These are phyloP conservation scores for Backusella liffmaniae DNA, from an alignment of 192 early-diverging fungal genomes.

Conservation along the genomic window DNA sequence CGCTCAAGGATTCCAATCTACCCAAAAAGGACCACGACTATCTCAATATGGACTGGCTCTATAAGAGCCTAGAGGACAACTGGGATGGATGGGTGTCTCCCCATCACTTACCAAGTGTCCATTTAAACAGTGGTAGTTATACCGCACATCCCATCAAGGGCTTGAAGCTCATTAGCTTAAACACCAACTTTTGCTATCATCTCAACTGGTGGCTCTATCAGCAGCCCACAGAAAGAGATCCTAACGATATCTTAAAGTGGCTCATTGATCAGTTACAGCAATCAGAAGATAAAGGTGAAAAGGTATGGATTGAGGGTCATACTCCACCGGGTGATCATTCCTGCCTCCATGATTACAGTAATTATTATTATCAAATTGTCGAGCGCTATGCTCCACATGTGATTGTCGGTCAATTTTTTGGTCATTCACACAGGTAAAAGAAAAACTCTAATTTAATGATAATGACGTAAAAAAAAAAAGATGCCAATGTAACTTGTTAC, in stretches of 20 bases:
- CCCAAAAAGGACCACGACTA: conserved; percentile 12
- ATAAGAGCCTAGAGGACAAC: conserved; percentile 41
- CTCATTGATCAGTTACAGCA: conserved; percentile 45
- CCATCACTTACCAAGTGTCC: conserved; percentile 22
- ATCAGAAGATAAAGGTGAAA: conserved; percentile 50
- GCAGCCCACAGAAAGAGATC: conserved; percentile 34
- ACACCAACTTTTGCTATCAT: conserved; percentile 62
- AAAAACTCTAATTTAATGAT: no score
- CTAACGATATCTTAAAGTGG: conserved; percentile 50
- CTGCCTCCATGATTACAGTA: conserved; percentile 50
- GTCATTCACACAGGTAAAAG: conserved; percentile 47
- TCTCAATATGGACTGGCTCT: conserved; percentile 42
- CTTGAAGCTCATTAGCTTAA: conserved; percentile 49
- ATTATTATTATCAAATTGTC: conserved; percentile 54
- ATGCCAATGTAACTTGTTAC: no score
- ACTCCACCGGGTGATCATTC: conserved; percentile 44
- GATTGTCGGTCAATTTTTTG: conserved; percentile 58
- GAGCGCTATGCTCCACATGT: conserved; percentile 54
- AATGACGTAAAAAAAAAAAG: no score
- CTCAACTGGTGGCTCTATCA: conserved; percentile 56
- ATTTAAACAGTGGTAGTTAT: conserved; percentile 50
- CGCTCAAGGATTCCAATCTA: conserved; percentile 17
- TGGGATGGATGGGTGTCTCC: conserved; percentile 48
- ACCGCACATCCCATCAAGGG: conserved; percentile 40
- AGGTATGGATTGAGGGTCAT: conserved; percentile 58